Conservation (phyloP, 805 yeast species). For the Wickerhamomyces rabaulensis region DNA sequence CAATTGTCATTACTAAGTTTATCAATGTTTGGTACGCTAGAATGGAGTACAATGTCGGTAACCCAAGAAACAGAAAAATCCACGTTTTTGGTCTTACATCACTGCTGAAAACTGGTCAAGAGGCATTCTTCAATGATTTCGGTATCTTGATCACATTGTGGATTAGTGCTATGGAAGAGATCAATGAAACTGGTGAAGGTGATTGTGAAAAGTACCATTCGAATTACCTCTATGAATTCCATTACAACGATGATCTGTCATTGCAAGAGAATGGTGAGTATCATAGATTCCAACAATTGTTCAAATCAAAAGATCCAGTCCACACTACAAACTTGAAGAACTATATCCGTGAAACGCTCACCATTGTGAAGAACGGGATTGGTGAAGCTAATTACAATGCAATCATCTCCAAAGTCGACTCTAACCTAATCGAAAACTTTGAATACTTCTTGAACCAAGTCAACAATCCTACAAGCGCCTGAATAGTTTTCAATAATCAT, state of each 20-base stretch:
- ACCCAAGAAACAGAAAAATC: constrained; percentile 70
- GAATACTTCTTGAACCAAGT: constrained; percentile 16
- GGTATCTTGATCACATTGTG: constrained; percentile 35
- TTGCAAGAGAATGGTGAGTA: constrained; percentile 36
- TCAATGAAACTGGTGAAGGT: constrained; percentile 54
- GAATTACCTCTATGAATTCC: constrained; percentile 30
- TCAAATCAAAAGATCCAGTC: constrained; percentile 42
- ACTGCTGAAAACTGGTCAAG: constrained; percentile 35
- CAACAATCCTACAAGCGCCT: background rate
- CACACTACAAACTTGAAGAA: constrained; percentile 46
- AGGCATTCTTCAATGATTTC: constrained; percentile 25
- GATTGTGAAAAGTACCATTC: constrained; percentile 51
- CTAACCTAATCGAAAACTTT: constrained; percentile 19
- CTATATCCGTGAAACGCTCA: constrained; percentile 32
- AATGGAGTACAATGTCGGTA: constrained; percentile 52
- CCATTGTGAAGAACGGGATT: constrained; percentile 6
- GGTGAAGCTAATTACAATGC: constrained; percentile 10
- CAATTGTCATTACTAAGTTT: constrained; percentile 24
- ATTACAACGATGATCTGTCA: constrained; percentile 18
- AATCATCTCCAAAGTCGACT: constrained; percentile 8
- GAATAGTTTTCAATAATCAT: background rate
- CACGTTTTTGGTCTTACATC: constrained; percentile 58
- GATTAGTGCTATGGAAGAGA: constrained; percentile 64
- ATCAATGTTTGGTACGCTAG: constrained; percentile 37
- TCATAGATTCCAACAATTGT: constrained; percentile 33